phyloP scores from a whole-genome alignment of 108 stramenopile genomes.

The Nannochloropsis gaditana region DNA sequence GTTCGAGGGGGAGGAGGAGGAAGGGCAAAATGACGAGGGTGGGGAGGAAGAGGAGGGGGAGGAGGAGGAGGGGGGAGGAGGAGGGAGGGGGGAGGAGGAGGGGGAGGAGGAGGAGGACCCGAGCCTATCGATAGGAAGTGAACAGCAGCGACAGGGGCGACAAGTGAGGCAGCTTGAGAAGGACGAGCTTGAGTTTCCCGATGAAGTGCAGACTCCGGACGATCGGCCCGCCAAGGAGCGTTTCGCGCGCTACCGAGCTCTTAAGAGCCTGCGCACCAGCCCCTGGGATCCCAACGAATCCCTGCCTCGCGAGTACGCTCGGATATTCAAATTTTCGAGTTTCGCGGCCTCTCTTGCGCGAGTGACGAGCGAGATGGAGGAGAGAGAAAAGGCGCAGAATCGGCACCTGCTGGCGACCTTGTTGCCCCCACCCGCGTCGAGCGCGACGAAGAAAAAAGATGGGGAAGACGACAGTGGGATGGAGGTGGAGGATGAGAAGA shows the following conservation, averaged over 20 bases:
- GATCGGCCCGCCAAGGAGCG: constrained; percentile 78
- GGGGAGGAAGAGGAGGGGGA: constrained; percentile 23
- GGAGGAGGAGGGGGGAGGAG: constrained; percentile 32
- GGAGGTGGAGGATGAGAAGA: neutral
- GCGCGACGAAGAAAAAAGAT: neutral
- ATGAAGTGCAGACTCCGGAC: constrained; percentile 89
- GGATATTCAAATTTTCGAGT: constrained; percentile 79
- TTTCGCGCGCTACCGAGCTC: constrained; percentile 88
- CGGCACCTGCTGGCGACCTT: neutral
- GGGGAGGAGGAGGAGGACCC: constrained; percentile 60
- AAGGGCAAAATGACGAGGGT: neutral
- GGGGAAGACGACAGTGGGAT: neutral
- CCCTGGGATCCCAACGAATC: constrained; percentile 95
- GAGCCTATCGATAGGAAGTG: constrained; percentile 16
- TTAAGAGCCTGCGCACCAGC: constrained; percentile 84
- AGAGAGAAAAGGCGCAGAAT: constrained; percentile 53
- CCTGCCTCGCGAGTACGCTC: constrained; percentile 86
- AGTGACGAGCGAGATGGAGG: constrained; percentile 68
- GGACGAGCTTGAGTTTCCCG: constrained; percentile 88
- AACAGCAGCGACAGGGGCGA: constrained; percentile 23
- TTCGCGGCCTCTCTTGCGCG: constrained; percentile 74
- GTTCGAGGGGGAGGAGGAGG: constrained; percentile 21
- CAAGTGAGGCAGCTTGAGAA: constrained; percentile 53
- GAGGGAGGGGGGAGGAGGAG: constrained; percentile 57
- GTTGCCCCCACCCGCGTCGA: neutral